These are phyloP conservation scores for Hymenoscyphus scutula DNA, from an alignment of 2,329 filamentous ascomycete genomes.

Conservation along the genomic window DNA sequence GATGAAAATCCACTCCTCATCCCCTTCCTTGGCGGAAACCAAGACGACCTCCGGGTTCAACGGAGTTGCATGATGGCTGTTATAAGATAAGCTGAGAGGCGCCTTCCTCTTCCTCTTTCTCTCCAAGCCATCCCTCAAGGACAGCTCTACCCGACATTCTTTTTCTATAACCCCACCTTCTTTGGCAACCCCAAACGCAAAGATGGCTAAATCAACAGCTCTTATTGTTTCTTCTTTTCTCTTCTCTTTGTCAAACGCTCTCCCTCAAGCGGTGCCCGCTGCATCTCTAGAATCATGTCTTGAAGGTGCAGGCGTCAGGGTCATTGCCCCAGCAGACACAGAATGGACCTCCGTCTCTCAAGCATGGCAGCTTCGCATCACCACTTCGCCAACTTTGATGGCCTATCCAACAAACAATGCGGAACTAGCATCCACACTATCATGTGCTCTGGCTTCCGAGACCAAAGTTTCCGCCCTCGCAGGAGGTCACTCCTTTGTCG, in stretches of 20 bases:
- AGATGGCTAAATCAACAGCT: background rate
- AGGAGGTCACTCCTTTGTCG: slow-evolving; percentile 20
- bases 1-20: background rate
- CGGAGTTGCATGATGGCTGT: background rate
- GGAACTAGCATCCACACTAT: slow-evolving; percentile 14
- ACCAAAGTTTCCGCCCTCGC: slow-evolving; percentile 16
- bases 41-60: background rate
- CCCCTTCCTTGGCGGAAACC: background rate
- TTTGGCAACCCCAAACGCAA: background rate
- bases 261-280: background rate
- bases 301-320: slow-evolving; percentile 12
- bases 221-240: background rate
- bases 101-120: background rate
- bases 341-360: slow-evolving; percentile 13
- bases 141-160: background rate
- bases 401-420: slow-evolving; percentile 12
- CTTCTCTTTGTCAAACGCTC: background rate
- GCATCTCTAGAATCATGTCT: slow-evolving; percentile 10
- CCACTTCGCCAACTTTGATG: slow-evolving; percentile 10
- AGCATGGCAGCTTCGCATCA: slow-evolving; percentile 19
- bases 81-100: background rate
- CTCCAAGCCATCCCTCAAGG: background rate
- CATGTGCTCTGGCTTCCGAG: slow-evolving; percentile 14
- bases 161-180: background rate
- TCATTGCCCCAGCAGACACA: slow-evolving; percentile 3